Conservation (phyloP, 23 red algal genomes). For the Gracilariopsis chorda region DNA sequence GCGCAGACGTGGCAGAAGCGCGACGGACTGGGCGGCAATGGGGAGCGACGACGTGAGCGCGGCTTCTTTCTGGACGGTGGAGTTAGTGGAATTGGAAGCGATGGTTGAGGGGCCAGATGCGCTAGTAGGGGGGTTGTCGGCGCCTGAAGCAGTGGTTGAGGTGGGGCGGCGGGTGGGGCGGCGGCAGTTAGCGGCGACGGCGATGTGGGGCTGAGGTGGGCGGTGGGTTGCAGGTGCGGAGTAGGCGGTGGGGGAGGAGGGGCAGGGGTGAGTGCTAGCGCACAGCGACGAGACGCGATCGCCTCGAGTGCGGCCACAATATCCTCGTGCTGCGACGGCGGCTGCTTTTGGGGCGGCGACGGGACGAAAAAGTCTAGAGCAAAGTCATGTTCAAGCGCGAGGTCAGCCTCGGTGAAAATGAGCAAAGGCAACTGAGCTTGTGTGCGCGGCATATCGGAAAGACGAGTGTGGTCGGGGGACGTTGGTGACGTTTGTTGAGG, state of each 20-base stretch:
- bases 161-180: not conserved
- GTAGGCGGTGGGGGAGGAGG: not conserved
- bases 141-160: not conserved
- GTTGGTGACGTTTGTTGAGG: not conserved
- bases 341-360: not conserved
- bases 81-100: not conserved
- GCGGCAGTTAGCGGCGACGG: not conserved
- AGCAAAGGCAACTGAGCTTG: not conserved
- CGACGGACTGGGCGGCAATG: conserved; percentile 16
- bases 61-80: not conserved
- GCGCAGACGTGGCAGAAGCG: conserved; percentile 58
- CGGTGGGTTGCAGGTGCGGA: not conserved
- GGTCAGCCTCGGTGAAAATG: not conserved
- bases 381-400: not conserved
- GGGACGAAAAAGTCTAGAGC: not conserved
- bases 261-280: not conserved
- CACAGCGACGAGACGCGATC: not conserved
- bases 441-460: not conserved
- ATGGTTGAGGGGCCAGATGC: not conserved
- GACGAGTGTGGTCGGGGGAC: not conserved
- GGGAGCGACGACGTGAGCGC: not conserved
- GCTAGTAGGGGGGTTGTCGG: not conserved
- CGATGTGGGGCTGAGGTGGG: not conserved
- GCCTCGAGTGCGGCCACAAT: not conserved
- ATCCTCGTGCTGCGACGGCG: conserved; percentile 7